These are phyloP conservation scores for Baorangia bicolor DNA, from an alignment of 768 basidiomycete genomes.

Conservation along the genomic window DNA sequence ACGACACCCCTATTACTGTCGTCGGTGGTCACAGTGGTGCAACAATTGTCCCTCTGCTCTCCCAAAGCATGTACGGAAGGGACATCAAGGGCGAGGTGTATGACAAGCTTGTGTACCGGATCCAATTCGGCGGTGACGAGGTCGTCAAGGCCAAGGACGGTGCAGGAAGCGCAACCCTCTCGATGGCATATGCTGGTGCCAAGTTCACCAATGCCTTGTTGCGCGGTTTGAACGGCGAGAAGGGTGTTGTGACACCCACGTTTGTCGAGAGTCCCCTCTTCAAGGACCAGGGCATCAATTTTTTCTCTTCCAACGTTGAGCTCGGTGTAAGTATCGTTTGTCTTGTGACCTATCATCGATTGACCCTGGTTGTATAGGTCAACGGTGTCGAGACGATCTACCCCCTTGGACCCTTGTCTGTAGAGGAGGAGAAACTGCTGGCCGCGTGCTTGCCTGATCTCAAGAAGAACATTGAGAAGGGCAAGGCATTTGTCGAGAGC, in stretches of 20 bases:
- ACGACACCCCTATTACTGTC: slow-evolving; percentile 74
- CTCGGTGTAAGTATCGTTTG: slow-evolving; percentile 66
- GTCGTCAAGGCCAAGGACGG: slow-evolving; percentile 98
- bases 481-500: slow-evolving; percentile 67
- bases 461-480: slow-evolving; percentile 98
- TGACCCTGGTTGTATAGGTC: slow-evolving; percentile 38
- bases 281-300: slow-evolving; percentile 82
- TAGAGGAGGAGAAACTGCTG: slow-evolving; percentile 83
- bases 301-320: slow-evolving; percentile 93
- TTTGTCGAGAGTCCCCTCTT: slow-evolving; percentile 90
- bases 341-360: background rate
- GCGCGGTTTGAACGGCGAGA: slow-evolving; percentile 64
- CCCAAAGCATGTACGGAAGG: slow-evolving; percentile 73
- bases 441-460: slow-evolving; percentile 88
- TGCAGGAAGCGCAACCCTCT: slow-evolving; percentile 71
- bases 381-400: slow-evolving; percentile 94
- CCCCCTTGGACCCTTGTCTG: slow-evolving; percentile 74
- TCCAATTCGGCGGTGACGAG: slow-evolving; percentile 98
- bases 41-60: slow-evolving; percentile 97
- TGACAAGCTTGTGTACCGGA: slow-evolving; percentile 82
- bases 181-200: slow-evolving; percentile 78
- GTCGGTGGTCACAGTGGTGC: slow-evolving; percentile 95
- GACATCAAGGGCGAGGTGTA: slow-evolving; percentile 71
- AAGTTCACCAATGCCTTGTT: slow-evolving; percentile 63
- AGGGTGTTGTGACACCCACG: slow-evolving; percentile 71